A percentile compares a stretch with the other conserved stretches of the same genome.
Conservation (phyloP, 1,139 yeast genomes). For the Saccharomycopsis crataegensis region DNA sequence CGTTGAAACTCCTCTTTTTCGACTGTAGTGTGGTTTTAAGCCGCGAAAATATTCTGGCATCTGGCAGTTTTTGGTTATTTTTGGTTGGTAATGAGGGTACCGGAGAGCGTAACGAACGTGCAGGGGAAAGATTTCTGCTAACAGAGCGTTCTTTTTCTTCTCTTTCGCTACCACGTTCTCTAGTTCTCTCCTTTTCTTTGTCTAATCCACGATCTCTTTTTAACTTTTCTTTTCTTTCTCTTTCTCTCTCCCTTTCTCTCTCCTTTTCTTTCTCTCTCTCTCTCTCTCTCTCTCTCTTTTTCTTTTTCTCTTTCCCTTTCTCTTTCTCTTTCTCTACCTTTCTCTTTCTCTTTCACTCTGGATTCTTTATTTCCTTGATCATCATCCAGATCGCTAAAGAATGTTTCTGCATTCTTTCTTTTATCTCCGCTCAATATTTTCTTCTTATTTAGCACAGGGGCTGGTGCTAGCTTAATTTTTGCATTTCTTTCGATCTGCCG, state of each 20-base stretch:
- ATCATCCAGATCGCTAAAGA: no score
- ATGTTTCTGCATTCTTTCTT: not conserved
- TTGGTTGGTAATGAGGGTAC: no score
- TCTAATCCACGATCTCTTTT: not conserved
- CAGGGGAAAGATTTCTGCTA: not conserved
- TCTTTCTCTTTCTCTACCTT: not conserved
- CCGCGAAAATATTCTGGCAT: not conserved
- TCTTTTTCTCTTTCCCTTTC: not conserved
- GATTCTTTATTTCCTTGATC: not conserved
- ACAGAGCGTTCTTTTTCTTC: not conserved
- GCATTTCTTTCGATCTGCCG: constrained; percentile 1
- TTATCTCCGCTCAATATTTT: not conserved
- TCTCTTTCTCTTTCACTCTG: not conserved
- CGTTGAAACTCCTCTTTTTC: constrained; percentile 6
- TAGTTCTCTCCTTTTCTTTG: constrained; percentile 2
- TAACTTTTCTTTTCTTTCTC: not conserved
- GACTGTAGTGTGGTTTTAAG: constrained; percentile 1
- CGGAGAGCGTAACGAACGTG: no score
- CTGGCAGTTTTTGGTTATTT: no score
- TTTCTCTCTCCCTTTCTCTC: not conserved
- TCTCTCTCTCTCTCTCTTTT: not conserved
- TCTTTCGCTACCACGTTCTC: not conserved
- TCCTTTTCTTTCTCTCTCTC: not conserved
- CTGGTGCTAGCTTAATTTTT: not conserved
- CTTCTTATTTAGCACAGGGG: not conserved